Evolutionary conservation across 805 yeast species (phyloP), one percentile per base, ranked within the genome.

Genomic region (Candida mattraensis): DNA sequence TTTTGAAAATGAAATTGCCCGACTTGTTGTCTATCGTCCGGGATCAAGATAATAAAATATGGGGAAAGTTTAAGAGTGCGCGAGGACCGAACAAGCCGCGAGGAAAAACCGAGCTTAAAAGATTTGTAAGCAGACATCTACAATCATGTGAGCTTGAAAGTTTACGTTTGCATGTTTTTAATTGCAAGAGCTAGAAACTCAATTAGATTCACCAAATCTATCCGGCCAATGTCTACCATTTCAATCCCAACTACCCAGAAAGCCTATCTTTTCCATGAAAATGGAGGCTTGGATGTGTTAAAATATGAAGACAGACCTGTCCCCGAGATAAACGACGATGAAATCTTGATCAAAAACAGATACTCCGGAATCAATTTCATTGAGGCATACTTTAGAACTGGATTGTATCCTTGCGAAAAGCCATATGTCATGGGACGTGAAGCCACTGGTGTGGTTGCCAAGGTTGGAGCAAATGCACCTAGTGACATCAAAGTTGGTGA

Each of bases 321-420:
- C 5, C 94, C 95, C 3, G 55, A 62, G 28, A 67, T 82, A 34
- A 55, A 63, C 5, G 70, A 66, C 3, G 67, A 70, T 34, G 86
- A 87, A 42, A 55, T 89, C 8, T 66, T 89, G 30, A 69, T 89
- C 54, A 81, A 83, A 61, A 85, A 83, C 68, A 70, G 66, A 37
- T 87, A 75, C 49, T 71, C 88, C 9, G 98, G 98, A 21, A 65
- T 87, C 51, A 87, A 87, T 51, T 84, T 75, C 66, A 83, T 87
- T 46, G 97, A 89, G 52, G 68, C 78, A 4, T 89, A 88, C 62
- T 86, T 84, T 66, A 74, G 96, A 54, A 73, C 65, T 33, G 96
- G 96, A 4, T 51, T 83, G 5, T 89, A 89, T 53, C 83, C 86
- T 6, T 51, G 67, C 10, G 52, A 62, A 18, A 55, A 63, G 30